Evolutionary conservation across 768 basidiomycete species (phyloP), one percentile per base, ranked within the genome.

Genomic region (Jaapia argillacea): DNA sequence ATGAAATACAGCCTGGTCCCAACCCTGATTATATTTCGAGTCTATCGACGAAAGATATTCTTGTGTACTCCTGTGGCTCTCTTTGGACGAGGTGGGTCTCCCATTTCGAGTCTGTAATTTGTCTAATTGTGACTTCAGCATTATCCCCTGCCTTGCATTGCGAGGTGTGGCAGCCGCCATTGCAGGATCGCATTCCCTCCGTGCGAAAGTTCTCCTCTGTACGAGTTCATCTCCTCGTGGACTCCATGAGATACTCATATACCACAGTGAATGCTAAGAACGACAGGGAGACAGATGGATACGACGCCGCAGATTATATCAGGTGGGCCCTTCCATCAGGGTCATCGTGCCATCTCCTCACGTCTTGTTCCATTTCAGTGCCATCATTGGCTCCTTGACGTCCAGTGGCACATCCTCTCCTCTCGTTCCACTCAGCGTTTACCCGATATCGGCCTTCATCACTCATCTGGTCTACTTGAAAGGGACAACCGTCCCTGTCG

Each of bases 21-120:
- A 94, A 93, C 58, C 75, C 80, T 1, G 86, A 85, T 35, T 89
- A 81, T 55, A 56, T 97, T 40, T 60, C 74, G 10, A 72, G 74
- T 41, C 64, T 94, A 6, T 61, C 63, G 3, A 63, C 69, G 24
- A 74, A 74, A 44, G 76, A 85, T 49, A 66, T 84, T 2, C 65
- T 97, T 23, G 79, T 97, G 2, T 96, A 94, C 58, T 92, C 89
- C 3, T 92, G 91, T 56, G 92, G 92, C 4, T 94, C 91, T 2
- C 66, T 97, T 5, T 97, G 89, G 89, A 97, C 92, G 12, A 90
- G 86, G 88, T 81, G 69, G 35, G 39, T 37, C 5, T 23, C 38
- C 24, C 28, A 28, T 37, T 45, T 5, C 22, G 21, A 40, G 18
- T 47, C 21, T 44, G 14, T 25, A 51, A n/a, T n/a, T n/a, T n/a